These are phyloP conservation scores for Backusella australiensis DNA, from an alignment of 192 early-diverging fungal species.

Conservation along the genomic window DNA sequence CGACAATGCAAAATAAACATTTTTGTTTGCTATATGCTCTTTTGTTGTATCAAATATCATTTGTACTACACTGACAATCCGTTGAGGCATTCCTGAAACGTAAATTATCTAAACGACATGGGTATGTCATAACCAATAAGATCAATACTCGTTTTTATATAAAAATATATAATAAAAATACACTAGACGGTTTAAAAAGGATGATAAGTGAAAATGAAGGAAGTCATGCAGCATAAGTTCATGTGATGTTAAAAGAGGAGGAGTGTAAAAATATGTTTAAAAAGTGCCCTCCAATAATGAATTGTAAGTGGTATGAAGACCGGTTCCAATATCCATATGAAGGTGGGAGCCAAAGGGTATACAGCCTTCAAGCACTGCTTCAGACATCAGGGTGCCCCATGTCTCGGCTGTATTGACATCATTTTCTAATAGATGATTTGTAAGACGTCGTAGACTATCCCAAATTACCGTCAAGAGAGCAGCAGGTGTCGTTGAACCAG, in stretches of 20 bases:
- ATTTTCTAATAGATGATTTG: constrained; percentile 37
- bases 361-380: constrained; percentile 36
- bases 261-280: background rate
- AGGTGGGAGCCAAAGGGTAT: constrained; percentile 36
- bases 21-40: background rate
- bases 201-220: background rate
- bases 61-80: background rate
- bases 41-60: background rate
- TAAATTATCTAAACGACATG: background rate
- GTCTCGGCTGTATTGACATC: constrained; percentile 35
- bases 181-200: background rate
- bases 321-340: constrained; percentile 34
- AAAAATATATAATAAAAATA: background rate
- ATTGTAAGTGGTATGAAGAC: constrained; percentile 9
- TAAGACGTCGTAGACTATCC: constrained; percentile 30
- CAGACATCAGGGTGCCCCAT: constrained; percentile 24
- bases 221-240: constrained; percentile 2
- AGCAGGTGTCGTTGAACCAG: constrained; percentile 26
- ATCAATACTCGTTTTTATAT: background rate
- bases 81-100: background rate
- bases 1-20: constrained; percentile 4
- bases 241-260: background rate
- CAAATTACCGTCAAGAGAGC: constrained; percentile 30
- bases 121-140: background rate
- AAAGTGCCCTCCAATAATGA: constrained; percentile 6